A percentile compares a stretch with the other conserved stretches of the same genome.
phyloP scores from a whole-genome alignment of 148 eudicot species.

The Vaccinium macrocarpon region DNA sequence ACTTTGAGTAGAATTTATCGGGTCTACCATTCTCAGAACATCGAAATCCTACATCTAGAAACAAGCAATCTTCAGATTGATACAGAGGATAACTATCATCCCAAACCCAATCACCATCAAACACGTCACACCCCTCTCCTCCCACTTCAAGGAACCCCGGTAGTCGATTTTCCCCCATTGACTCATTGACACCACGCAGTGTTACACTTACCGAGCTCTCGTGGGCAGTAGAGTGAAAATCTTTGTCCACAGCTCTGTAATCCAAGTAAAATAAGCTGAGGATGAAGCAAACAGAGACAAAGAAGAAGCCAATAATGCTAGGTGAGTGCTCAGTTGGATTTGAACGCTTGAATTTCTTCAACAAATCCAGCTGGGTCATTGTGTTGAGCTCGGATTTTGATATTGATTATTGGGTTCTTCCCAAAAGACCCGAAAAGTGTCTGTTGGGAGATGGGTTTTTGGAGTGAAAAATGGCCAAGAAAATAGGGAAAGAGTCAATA shows the following conservation, averaged over 20 bases:
- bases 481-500: neutral
- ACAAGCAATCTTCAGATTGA: conserved; percentile 59
- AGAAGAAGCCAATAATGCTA: conserved; percentile 40
- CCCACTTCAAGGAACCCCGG: conserved; percentile 38
- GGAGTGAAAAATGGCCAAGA: neutral
- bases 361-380: conserved; percentile 32
- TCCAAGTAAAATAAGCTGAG: conserved; percentile 53
- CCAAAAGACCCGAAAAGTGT: neutral
- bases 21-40: conserved; percentile 83
- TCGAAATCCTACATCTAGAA: conserved; percentile 80
- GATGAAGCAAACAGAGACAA: conserved; percentile 38
- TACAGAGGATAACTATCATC: conserved; percentile 92
- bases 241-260: conserved; percentile 29
- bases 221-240: conserved; percentile 21
- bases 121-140: conserved; percentile 60
- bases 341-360: conserved; percentile 54
- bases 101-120: conserved; percentile 90
- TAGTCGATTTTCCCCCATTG: conserved; percentile 11
- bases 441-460: conserved; percentile 7
- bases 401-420: neutral
- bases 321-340: conserved; percentile 26
- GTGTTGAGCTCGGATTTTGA: neutral
- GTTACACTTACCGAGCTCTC: conserved; percentile 12
- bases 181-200: conserved; percentile 36
- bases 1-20: conserved; percentile 75